Conservation (phyloP, 2,329 filamentous ascomycete genomes). For the Colletotrichum paranaense region DNA sequence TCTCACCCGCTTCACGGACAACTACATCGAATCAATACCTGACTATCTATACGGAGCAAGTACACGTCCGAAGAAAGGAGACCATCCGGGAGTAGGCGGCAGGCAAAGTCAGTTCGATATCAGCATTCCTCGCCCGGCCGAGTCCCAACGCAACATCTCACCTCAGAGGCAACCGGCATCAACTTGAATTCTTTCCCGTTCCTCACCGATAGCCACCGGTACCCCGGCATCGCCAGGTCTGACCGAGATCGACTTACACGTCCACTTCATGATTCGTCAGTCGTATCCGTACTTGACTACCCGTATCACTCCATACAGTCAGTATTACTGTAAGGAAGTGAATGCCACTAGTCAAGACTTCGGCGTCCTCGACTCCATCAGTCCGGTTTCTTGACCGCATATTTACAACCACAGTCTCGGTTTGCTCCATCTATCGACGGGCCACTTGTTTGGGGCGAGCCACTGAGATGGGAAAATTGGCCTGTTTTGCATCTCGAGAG, state of each 20-base stretch:
- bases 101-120: neutral
- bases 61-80: neutral
- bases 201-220: conserved; percentile 9
- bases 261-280: conserved; percentile 5
- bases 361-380: neutral
- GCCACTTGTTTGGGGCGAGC: neutral
- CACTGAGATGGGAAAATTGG: neutral
- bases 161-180: neutral
- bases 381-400: neutral
- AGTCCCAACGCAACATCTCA: neutral
- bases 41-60: neutral
- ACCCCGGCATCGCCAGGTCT: neutral
- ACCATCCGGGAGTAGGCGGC: conserved; percentile 4
- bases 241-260: conserved; percentile 9
- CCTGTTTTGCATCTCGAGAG: neutral
- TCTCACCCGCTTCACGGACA: neutral
- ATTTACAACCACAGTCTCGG: conserved; percentile 8
- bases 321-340: conserved; percentile 14
- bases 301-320: conserved; percentile 27
- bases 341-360: neutral
- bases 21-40: neutral
- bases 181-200: neutral
- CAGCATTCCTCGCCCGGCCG: conserved; percentile 8
- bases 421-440: conserved; percentile 19
- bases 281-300: conserved; percentile 10